phyloP scores from a whole-genome alignment of 345 rosid genomes.

The Corymbia maculata region DNA sequence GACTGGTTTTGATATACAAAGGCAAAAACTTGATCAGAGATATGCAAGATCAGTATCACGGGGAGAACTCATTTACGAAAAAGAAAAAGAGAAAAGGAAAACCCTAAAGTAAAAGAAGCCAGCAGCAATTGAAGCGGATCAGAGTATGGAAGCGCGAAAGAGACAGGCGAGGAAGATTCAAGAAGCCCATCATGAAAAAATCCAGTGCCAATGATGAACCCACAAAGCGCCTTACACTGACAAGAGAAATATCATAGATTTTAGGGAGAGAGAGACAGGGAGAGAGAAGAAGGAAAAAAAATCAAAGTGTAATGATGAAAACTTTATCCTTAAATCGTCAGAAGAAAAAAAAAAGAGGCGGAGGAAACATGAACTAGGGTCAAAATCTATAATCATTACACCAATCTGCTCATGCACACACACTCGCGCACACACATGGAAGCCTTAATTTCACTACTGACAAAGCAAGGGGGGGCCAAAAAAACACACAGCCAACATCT shows the following conservation, averaged over 20 bases:
- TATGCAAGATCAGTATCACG: not conserved
- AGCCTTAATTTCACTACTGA: not conserved
- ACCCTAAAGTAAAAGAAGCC: not conserved
- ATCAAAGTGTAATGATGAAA: constrained; percentile 1
- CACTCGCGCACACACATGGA: not conserved
- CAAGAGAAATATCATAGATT: constrained; percentile 19
- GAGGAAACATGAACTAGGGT: constrained; percentile 2
- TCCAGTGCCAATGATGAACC: constrained; percentile 17
- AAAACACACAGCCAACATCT: not conserved
- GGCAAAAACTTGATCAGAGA: not conserved
- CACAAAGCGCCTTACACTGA: constrained; percentile 12
- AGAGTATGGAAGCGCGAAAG: constrained; percentile 5
- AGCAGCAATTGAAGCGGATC: constrained; percentile 1
- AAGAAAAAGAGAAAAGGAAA: not conserved
- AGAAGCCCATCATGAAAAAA: constrained; percentile 28
- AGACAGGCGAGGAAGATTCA: constrained; percentile 33
- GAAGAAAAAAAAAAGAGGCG: not conserved
- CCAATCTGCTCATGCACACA: constrained; percentile 43
- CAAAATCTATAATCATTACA: constrained; percentile 61
- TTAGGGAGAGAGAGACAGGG: constrained; percentile 6
- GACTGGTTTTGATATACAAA: not conserved
- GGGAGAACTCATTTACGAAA: not conserved
- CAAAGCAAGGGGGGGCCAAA: not conserved
- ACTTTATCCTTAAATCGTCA: constrained; percentile 14
- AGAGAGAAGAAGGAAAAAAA: not conserved